These are phyloP conservation scores for Dactylellina parvicollis DNA, from an alignment of 2,329 filamentous ascomycete species.

Conservation along the genomic window DNA sequence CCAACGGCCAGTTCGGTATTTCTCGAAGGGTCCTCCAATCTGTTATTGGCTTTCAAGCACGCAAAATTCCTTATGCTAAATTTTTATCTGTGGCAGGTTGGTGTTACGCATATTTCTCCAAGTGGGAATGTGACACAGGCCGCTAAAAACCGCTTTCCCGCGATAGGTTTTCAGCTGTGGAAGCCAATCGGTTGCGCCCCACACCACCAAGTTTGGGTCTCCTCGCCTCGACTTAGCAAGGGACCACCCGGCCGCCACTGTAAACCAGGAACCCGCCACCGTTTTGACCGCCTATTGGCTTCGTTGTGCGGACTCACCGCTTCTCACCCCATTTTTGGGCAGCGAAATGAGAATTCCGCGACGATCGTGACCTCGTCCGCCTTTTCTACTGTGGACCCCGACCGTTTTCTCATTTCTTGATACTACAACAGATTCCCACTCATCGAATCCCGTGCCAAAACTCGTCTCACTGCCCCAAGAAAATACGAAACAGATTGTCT, in stretches of 20 bases:
- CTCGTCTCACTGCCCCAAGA: too few species aligned
- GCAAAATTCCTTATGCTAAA: too few species aligned
- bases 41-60: too few species aligned
- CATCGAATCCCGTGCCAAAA: neutral
- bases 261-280: conserved; percentile 8
- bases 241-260: conserved; percentile 26
- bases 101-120: neutral
- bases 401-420: conserved; percentile 1
- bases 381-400: neutral
- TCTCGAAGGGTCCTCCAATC: too few species aligned
- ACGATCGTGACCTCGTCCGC: neutral
- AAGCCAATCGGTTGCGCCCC: conserved; percentile 8
- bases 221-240: conserved; percentile 15
- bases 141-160: neutral
- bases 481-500: too few species aligned
- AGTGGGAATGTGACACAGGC: conserved; percentile 39
- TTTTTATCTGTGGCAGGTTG: too few species aligned
- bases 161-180: neutral
- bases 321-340: conserved; percentile 6
- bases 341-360: conserved; percentile 27
- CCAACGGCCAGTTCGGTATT: too few species aligned
- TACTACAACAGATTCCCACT: neutral
- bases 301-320: neutral
- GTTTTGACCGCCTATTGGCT: conserved; percentile 1
- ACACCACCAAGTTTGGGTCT: conserved; percentile 14